Conservation (phyloP, 2,329 filamentous ascomycete species). For the Beauveria bassiana region DNA sequence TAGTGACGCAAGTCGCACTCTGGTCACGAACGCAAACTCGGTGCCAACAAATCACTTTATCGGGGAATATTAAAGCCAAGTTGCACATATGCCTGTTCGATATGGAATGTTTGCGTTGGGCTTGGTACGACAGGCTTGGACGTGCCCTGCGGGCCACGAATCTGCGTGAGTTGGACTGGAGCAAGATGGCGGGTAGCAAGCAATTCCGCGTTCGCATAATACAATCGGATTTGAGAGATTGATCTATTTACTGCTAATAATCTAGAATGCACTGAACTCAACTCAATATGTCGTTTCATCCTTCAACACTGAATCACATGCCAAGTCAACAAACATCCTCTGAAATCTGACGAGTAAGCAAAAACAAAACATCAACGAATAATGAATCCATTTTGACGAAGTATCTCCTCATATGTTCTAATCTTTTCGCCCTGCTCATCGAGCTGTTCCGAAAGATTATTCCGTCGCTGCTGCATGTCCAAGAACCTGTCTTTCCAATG, state of each 20-base stretch:
- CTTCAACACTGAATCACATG: neutral
- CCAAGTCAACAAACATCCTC: neutral
- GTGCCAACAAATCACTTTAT: neutral
- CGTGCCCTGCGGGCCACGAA: neutral
- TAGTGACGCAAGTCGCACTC: neutral
- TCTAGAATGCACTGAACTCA: no score
- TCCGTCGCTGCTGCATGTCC: slow-evolving; percentile 24
- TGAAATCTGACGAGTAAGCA: neutral
- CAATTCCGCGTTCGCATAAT: no score
- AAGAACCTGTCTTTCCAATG: slow-evolving; percentile 27
- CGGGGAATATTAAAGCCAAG: accelerated
- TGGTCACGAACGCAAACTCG: neutral
- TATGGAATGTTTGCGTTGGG: neutral
- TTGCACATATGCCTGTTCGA: neutral
- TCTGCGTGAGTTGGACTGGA: no score
- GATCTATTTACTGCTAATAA: no score
- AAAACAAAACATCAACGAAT: slow-evolving; percentile 12
- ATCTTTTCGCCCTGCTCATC: slow-evolving; percentile 26
- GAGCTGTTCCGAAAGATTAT: slow-evolving; percentile 22
- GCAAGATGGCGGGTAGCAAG: no score
- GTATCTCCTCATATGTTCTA: slow-evolving; percentile 26
- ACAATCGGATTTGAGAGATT: no score
- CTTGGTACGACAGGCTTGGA: neutral
- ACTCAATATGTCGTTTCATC: no score
- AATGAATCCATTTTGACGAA: slow-evolving; percentile 23